These are phyloP conservation scores for Cicer pinnatifidum DNA, from an alignment of 306 rosid genomes.

Conservation along the genomic window DNA sequence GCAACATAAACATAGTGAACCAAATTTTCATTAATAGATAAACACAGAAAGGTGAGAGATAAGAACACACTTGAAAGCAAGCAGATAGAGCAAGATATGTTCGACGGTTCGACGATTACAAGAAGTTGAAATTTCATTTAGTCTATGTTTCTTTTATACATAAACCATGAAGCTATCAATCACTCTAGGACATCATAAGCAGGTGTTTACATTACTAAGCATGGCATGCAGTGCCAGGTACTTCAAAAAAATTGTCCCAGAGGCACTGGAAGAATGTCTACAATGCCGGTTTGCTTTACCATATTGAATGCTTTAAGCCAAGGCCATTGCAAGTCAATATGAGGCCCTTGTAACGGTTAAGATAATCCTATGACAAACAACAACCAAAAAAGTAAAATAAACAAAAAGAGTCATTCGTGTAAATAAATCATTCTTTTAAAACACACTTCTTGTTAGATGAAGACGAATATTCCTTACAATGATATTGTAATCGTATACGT, in stretches of 20 bases:
- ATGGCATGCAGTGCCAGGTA: conserved; percentile 53
- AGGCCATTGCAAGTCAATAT: conserved; percentile 98
- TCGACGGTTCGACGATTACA: conserved; percentile 33
- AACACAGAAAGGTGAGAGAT: not conserved
- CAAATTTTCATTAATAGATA: not conserved
- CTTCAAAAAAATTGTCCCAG: conserved; percentile 51
- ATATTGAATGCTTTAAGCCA: conserved; percentile 81
- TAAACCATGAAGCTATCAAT: conserved; percentile 38
- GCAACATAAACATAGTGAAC: conserved; percentile 11
- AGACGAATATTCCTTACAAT: conserved; percentile 61
- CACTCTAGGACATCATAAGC: conserved; percentile 45
- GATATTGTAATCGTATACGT: conserved; percentile 75
- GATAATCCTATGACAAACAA: conserved; percentile 75
- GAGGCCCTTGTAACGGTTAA: conserved; percentile 92
- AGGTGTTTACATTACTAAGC: conserved; percentile 28
- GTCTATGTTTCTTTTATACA: conserved; percentile 36
- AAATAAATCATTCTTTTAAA: conserved; percentile 19
- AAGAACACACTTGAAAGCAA: conserved; percentile 35
- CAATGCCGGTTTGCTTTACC: conserved; percentile 52
- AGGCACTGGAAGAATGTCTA: conserved; percentile 48
- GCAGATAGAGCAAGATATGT: conserved; percentile 25
- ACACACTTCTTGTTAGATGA: not conserved
- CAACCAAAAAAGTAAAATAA: conserved; percentile 20
- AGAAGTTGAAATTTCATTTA: conserved; percentile 38
- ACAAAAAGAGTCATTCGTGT: conserved; percentile 1